phyloP scores from a whole-genome alignment of 192 early-diverging fungal species.

The Coemansia umbellata region DNA sequence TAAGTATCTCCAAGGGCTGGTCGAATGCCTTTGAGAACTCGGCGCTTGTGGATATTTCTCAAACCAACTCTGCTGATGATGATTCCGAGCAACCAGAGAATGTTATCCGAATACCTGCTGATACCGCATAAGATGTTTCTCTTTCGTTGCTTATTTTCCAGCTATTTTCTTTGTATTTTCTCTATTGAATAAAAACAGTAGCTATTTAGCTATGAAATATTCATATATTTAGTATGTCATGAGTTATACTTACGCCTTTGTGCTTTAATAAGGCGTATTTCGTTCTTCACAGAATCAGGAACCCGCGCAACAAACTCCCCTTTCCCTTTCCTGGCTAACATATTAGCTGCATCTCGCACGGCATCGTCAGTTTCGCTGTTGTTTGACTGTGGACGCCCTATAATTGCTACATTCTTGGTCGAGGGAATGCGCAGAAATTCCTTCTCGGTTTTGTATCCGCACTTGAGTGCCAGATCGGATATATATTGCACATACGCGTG shows the following conservation, averaged over 20 bases:
- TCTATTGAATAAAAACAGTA: neutral
- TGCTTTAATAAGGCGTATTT: constrained; percentile 28
- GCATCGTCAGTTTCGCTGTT: neutral
- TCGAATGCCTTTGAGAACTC: constrained; percentile 49
- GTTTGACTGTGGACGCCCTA: constrained; percentile 49
- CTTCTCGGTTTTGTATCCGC: constrained; percentile 59
- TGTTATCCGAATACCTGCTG: constrained; percentile 45
- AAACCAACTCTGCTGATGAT: constrained; percentile 30
- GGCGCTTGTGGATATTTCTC: constrained; percentile 39
- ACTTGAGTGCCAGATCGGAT: constrained; percentile 45
- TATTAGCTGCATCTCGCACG: neutral
- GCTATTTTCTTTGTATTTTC: too few species aligned
- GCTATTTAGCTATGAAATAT: too few species aligned
- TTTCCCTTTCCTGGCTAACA: neutral
- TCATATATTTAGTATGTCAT: too few species aligned
- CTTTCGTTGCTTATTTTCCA: too few species aligned
- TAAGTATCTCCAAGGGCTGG: constrained; percentile 40
- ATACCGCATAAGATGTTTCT: constrained; percentile 12
- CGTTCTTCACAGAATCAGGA: constrained; percentile 40
- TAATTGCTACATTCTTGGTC: constrained; percentile 72
- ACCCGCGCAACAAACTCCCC: constrained; percentile 28
- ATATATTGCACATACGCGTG: constrained; percentile 66
- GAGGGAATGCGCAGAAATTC: constrained; percentile 75
- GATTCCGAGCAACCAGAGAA: constrained; percentile 44
- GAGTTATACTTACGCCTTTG: constrained; percentile 7